These are phyloP conservation scores for Rauvolfia tetraphylla DNA, from an alignment of 257 asterid genomes.

Conservation along the genomic window DNA sequence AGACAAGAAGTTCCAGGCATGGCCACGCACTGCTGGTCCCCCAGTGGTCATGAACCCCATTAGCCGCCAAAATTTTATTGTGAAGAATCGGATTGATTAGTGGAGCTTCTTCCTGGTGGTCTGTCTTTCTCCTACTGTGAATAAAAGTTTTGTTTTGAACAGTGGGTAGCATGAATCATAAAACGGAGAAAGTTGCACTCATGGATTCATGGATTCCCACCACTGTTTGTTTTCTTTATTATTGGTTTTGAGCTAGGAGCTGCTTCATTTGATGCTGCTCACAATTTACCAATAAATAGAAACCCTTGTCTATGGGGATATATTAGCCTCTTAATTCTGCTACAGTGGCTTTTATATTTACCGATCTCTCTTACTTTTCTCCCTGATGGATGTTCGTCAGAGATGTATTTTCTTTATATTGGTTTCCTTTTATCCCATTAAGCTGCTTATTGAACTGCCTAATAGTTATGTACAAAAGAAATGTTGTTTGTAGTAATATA, in stretches of 20 bases:
- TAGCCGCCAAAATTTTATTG: constrained; percentile 89
- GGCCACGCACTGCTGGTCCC: constrained; percentile 99
- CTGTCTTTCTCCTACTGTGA: background rate
- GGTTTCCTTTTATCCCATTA: too few species aligned
- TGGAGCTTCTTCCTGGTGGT: background rate
- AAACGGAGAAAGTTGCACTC: background rate
- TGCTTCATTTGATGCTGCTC: background rate
- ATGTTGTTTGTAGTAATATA: too few species aligned
- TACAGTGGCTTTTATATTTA: background rate
- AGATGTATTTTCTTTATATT: too few species aligned
- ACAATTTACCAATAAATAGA: constrained; percentile 13
- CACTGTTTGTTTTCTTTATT: background rate
- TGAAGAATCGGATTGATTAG: constrained; percentile 53
- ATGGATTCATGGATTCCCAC: background rate
- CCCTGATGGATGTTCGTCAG: too few species aligned
- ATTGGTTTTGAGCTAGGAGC: background rate
- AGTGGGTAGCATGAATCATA: constrained; percentile 6
- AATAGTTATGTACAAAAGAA: too few species aligned
- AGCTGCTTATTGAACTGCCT: too few species aligned
- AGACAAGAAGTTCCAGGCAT: constrained; percentile 88
- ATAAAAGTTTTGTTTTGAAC: background rate
- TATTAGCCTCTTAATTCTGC: background rate
- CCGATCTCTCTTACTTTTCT: background rate
- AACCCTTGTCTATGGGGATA: too few species aligned
- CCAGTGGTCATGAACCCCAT: constrained; percentile 98